Evolutionary conservation across 768 basidiomycete species (phyloP), one percentile per base, ranked within the genome.

Genomic region (Tremella yokohamensis): DNA sequence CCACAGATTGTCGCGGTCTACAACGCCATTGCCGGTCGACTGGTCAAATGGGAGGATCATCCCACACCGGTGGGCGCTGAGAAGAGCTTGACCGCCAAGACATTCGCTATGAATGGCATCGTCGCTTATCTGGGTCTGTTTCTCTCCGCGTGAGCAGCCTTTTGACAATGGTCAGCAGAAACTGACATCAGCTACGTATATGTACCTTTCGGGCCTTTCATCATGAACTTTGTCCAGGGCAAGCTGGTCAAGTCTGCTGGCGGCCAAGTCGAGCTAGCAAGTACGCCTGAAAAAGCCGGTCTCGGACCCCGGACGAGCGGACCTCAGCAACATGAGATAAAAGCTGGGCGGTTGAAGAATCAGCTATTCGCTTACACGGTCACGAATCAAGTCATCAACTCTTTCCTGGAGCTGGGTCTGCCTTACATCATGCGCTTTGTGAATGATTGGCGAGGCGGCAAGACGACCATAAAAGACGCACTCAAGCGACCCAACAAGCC

Each of bases 11-110:
- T 93, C 1, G 82, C 81, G 1, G 72, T 87, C 8, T 94, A 90
- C 75, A 86, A 88, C 64, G 64, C 77, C 3, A 80, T 85, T 49
- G 89, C 90, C 1, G 79, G 79, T 50, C 78, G 80, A 16, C 81
- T 97, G 53, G 91, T 92, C 0, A 78, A 82, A 44, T 93, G 90
- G 89, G 94, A 99, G 78, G 93, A 96, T 70, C 92, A 97, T 72
- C 81, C 83, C 0, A 88, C 88, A 64, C 83, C 87, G 62, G 86
- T 86, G 1, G 83, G 84, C 1, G 84, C 90, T 72, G 83, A 84
- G 57, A 83, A 84, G 7, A 89, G 88, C 16, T 81, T 96, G 22
- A 91, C 92, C 15, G 80, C 88, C 72, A 99, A 97, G 77, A 87
- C 89, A 2, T 99, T 98, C 70, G 84, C 87, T 0, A 82, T 98